Evolutionary conservation across 1,284 basidiomycete species (phyloP).

Genomic region (Anthracocystis panici-leucophaei): DNA sequence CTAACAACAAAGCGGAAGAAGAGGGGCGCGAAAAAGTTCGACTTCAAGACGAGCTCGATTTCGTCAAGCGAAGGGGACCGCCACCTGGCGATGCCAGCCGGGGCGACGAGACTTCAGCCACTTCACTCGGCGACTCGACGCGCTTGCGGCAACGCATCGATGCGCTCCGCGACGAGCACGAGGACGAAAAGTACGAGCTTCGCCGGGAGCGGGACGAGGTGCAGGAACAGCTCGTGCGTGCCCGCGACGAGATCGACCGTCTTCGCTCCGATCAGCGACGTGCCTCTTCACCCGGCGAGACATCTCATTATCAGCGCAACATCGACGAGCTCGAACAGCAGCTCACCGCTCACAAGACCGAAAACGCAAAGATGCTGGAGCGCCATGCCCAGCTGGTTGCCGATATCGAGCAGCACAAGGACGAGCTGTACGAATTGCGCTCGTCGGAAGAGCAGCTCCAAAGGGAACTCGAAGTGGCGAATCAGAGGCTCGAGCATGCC

Average conservation of each 20-base stretch:
- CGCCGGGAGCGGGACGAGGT: slow-evolving; percentile 49
- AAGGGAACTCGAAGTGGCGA: slow-evolving; percentile 53
- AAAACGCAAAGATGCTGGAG: slow-evolving; percentile 55
- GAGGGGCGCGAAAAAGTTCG: slow-evolving; percentile 40
- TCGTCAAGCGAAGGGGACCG: slow-evolving; percentile 45
- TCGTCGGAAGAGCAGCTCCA: slow-evolving; percentile 48
- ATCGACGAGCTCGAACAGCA: slow-evolving; percentile 53
- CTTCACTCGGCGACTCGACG: slow-evolving; percentile 36
- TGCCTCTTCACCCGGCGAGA: slow-evolving; percentile 23
- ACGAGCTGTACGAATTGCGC: slow-evolving; percentile 53
- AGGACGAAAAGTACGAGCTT: slow-evolving; percentile 56
- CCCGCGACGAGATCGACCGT: slow-evolving; percentile 42
- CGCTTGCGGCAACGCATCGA: slow-evolving; percentile 53
- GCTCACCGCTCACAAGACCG: slow-evolving; percentile 46
- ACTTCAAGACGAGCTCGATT: slow-evolving; percentile 57
- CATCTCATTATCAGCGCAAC: slow-evolving; percentile 39
- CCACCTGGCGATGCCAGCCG: slow-evolving; percentile 31
- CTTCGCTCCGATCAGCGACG: slow-evolving; percentile 28
- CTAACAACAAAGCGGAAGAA: slow-evolving; percentile 46
- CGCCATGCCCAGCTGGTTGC: slow-evolving; percentile 51
- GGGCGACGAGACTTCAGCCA: slow-evolving; percentile 38
- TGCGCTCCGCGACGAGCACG: slow-evolving; percentile 52
- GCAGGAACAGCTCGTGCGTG: slow-evolving; percentile 50
- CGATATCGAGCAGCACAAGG: slow-evolving; percentile 55
- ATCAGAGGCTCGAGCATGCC: slow-evolving; percentile 54